Evolutionary conservation across 2,329 filamentous ascomycete genomes (phyloP).

Genomic region (Fusarium sublunatum): DNA sequence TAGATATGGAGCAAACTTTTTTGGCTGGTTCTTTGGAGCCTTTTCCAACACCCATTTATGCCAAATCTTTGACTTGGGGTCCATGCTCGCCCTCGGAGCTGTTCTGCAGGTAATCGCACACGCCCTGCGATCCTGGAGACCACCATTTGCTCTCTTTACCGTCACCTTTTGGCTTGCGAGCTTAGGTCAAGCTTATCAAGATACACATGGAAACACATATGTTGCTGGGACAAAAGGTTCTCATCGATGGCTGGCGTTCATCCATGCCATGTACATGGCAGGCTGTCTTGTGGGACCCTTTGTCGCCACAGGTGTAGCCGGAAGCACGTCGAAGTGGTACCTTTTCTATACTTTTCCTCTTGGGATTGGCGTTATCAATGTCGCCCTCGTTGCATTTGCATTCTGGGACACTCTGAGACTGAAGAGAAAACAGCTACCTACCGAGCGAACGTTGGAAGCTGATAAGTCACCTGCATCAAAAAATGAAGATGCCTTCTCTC

Average conservation of each 20-base stretch:
- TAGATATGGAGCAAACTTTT: slow-evolving; percentile 67
- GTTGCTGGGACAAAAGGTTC: slow-evolving; percentile 62
- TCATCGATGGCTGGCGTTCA: slow-evolving; percentile 71
- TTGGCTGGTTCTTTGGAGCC: slow-evolving; percentile 70
- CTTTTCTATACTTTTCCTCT: slow-evolving; percentile 68
- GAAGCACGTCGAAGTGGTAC: slow-evolving; percentile 57
- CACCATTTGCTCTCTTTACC: slow-evolving; percentile 67
- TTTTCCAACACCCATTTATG: slow-evolving; percentile 65
- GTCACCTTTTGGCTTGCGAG: slow-evolving; percentile 68
- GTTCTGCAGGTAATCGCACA: slow-evolving; percentile 65
- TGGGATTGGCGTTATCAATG: slow-evolving; percentile 63
- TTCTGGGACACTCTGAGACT: slow-evolving; percentile 62
- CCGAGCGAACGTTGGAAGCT: slow-evolving; percentile 14
- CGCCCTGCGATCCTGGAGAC: slow-evolving; percentile 64
- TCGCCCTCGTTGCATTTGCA: slow-evolving; percentile 58
- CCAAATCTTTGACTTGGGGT: slow-evolving; percentile 65
- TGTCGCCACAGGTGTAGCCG: slow-evolving; percentile 59
- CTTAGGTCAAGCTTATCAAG: slow-evolving; percentile 71
- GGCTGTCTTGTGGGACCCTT: slow-evolving; percentile 69
- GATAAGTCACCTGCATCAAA: slow-evolving; percentile 11
- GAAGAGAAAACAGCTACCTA: slow-evolving; percentile 28
- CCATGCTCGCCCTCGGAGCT: slow-evolving; percentile 67
- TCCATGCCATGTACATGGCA: slow-evolving; percentile 71
- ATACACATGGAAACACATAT: slow-evolving; percentile 72
- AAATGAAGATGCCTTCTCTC: slow-evolving; percentile 51